phyloP scores from a whole-genome alignment of 495 filamentous ascomycete species.

The Neurospora sp. region DNA sequence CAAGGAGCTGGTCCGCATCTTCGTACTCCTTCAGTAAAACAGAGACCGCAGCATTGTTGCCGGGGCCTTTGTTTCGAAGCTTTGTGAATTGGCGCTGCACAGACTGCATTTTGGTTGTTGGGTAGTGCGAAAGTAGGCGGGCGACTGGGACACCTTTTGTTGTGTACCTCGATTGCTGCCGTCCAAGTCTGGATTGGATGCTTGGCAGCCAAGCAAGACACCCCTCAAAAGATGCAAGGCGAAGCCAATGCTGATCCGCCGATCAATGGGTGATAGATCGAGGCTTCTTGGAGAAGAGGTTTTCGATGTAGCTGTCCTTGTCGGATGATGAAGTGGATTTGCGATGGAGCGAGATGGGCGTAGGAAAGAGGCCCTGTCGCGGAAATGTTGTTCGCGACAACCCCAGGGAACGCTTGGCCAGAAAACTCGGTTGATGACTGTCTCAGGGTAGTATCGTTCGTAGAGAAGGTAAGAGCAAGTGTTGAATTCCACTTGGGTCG shows the following conservation, averaged over 20 bases:
- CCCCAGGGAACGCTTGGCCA: neutral
- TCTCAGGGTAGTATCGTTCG: neutral
- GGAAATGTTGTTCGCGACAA: neutral
- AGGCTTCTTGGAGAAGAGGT: neutral
- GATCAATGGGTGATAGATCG: neutral
- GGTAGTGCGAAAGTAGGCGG: neutral
- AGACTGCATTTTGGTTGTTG: conserved; percentile 54
- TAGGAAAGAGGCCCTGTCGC: neutral
- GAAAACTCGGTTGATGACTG: neutral
- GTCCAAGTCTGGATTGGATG: neutral
- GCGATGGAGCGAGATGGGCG: neutral
- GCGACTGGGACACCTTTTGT: neutral
- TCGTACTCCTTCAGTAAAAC: conserved; percentile 74
- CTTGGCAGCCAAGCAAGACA: neutral
- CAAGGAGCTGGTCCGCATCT: conserved; percentile 69
- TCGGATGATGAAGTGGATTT: neutral
- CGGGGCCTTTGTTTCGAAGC: conserved; percentile 55
- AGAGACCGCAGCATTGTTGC: conserved; percentile 69
- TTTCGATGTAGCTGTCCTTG: neutral
- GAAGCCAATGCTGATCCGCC: neutral
- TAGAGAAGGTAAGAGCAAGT: neutral
- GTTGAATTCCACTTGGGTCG: neutral
- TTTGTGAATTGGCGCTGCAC: conserved; percentile 68
- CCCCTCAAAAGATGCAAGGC: neutral
- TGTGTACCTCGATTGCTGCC: neutral